Percentiles rank a stretch among this genome's conserved stretches.
These are phyloP conservation scores for Trypanosoma vivax DNA, from an alignment of 208 protist species.

Conservation along the genomic window DNA sequence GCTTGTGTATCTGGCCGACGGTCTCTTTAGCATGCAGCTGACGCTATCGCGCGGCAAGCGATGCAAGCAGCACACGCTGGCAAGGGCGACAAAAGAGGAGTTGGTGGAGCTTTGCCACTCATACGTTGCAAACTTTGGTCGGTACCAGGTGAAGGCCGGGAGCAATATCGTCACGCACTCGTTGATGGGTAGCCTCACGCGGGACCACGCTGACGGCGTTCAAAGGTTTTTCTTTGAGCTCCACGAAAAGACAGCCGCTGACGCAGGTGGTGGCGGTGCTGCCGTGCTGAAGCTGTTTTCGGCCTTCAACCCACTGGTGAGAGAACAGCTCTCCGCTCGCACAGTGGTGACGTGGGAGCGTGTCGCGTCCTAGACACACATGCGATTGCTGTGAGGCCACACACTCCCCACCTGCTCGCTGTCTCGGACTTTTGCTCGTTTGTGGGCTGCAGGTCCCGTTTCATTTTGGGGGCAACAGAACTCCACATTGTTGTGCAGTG, in stretches of 20 bases:
- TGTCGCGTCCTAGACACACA: background rate
- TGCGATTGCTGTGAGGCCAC: too few relatives aligned
- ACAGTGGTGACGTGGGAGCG: slow-evolving; percentile 40
- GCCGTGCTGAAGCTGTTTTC: slow-evolving; percentile 20
- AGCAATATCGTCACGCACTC: slow-evolving; percentile 19
- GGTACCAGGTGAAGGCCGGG: slow-evolving; percentile 25
- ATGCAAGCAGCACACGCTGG: slow-evolving; percentile 19
- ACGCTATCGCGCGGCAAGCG: slow-evolving; percentile 11
- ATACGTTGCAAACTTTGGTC: slow-evolving; percentile 63
- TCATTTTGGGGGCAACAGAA: too few relatives aligned
- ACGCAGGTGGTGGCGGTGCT: slow-evolving; percentile 1
- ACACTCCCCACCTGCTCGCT: too few relatives aligned
- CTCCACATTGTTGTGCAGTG: too few relatives aligned
- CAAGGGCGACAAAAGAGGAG: slow-evolving; percentile 36
- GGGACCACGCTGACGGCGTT: slow-evolving; percentile 8
- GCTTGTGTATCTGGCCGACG: slow-evolving; percentile 45
- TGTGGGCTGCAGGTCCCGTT: too few relatives aligned
- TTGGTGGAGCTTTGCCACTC: slow-evolving; percentile 53
- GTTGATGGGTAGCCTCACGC: slow-evolving; percentile 14
- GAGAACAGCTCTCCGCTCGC: slow-evolving; percentile 24
- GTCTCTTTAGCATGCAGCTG: slow-evolving; percentile 62
- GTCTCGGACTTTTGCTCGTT: too few relatives aligned
- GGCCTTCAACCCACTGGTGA: slow-evolving; percentile 7
- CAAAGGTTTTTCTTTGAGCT: slow-evolving; percentile 20
- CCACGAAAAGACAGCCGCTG: background rate